Percentiles rank a stretch among this genome's conserved stretches.
Conservation (phyloP, 129 eudicot genomes). For the Chrysanthemum lavandulifolium region DNA sequence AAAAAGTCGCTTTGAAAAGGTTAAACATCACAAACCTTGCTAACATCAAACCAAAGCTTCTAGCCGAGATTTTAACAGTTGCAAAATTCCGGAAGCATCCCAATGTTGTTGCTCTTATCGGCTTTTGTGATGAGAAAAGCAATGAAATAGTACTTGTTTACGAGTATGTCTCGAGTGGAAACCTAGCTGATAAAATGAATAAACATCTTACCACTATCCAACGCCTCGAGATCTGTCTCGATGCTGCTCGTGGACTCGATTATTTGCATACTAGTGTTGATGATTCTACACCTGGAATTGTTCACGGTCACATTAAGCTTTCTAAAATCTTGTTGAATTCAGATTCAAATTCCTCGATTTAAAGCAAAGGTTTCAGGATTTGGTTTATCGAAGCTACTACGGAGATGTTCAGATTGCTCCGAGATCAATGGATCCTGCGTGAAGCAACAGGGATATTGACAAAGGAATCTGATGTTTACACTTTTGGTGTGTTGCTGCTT, state of each 20-base stretch:
- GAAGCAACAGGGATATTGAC: slow-evolving; percentile 15
- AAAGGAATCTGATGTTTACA: slow-evolving; percentile 27
- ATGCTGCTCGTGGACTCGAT: slow-evolving; percentile 36
- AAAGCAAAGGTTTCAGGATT: slow-evolving; percentile 34
- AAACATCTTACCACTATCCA: slow-evolving; percentile 33
- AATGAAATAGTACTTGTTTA: slow-evolving; percentile 33
- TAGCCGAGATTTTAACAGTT: slow-evolving; percentile 29
- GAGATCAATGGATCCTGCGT: background rate
- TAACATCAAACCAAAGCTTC: slow-evolving; percentile 24
- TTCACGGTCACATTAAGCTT: slow-evolving; percentile 27
- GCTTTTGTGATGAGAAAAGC: slow-evolving; percentile 34
- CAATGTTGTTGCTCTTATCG: slow-evolving; percentile 32
- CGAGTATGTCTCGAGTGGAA: slow-evolving; percentile 27
- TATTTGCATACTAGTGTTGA: slow-evolving; percentile 32
- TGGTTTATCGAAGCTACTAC: slow-evolving; percentile 32
- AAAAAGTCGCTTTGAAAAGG: slow-evolving; percentile 30
- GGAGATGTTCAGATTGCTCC: slow-evolving; percentile 26
- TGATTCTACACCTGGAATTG: slow-evolving; percentile 12
- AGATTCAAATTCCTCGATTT: slow-evolving; percentile 18
- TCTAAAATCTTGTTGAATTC: slow-evolving; percentile 31
- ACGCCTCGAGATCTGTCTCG: slow-evolving; percentile 38
- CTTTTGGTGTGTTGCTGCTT: slow-evolving; percentile 36
- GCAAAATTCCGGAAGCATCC: slow-evolving; percentile 32
- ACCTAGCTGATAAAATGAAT: slow-evolving; percentile 34
- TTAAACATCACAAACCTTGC: slow-evolving; percentile 35